Conservation (phyloP, 345 rosid genomes). For the Rhizophora apiculata region DNA sequence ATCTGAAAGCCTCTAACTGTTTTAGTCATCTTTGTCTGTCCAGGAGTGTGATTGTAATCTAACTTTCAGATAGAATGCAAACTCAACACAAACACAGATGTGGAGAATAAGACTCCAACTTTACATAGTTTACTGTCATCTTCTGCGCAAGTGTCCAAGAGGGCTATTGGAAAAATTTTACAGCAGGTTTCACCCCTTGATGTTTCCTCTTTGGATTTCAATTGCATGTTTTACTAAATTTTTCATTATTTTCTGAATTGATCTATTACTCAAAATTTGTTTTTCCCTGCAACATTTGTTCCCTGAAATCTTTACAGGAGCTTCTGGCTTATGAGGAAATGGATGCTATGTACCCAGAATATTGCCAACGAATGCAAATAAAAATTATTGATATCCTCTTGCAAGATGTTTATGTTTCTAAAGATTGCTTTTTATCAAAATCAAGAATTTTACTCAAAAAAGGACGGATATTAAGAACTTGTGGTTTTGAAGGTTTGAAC, state of each 20-base stretch:
- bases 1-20: conserved; percentile 13
- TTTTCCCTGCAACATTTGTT: conserved; percentile 3
- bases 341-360: conserved; percentile 40
- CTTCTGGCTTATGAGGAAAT: conserved; percentile 65
- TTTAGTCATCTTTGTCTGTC: conserved; percentile 21
- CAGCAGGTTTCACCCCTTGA: conserved; percentile 63
- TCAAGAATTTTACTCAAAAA: conserved; percentile 62
- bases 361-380: conserved; percentile 52
- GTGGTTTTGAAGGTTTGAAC: conserved; percentile 46
- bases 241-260: background rate
- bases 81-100: conserved; percentile 32
- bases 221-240: conserved; percentile 10
- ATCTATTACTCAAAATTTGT: background rate
- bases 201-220: background rate
- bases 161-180: conserved; percentile 49
- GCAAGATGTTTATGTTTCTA: conserved; percentile 42
- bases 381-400: conserved; percentile 53
- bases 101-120: conserved; percentile 38
- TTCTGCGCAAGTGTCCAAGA: conserved; percentile 39
- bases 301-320: conserved; percentile 49
- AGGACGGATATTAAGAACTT: conserved; percentile 50
- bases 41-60: conserved; percentile 29
- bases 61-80: conserved; percentile 56
- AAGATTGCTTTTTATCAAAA: conserved; percentile 37
- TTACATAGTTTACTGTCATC: conserved; percentile 52